Evolutionary conservation across 2,329 filamentous ascomycete species (phyloP).

Genomic region (Xylaria sp.): DNA sequence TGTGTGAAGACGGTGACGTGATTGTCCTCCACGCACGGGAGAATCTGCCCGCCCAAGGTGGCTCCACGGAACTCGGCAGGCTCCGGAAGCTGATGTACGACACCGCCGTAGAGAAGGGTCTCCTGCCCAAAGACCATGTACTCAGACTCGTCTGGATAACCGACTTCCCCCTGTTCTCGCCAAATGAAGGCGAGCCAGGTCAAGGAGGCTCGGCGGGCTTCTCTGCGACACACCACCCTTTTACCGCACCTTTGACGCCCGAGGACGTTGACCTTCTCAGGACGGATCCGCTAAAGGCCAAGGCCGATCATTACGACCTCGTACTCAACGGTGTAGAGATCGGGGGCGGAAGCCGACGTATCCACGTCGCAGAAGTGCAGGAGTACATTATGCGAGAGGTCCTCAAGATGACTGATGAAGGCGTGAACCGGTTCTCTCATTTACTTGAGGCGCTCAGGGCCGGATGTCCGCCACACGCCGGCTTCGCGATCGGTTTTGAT

Average conservation of each 20-base stretch:
- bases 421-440: constrained; percentile 85
- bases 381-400: constrained; percentile 86
- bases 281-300: constrained; percentile 75
- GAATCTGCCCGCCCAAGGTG: constrained; percentile 70
- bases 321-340: constrained; percentile 96
- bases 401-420: constrained; percentile 77
- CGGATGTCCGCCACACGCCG: constrained; percentile 94
- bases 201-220: constrained; percentile 86
- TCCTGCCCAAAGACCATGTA: constrained; percentile 60
- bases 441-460: constrained; percentile 82
- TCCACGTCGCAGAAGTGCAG: constrained; percentile 85
- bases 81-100: constrained; percentile 77
- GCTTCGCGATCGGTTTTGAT: constrained; percentile 93
- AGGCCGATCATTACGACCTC: constrained; percentile 93
- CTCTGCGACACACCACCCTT: constrained; percentile 92
- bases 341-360: constrained; percentile 91
- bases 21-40: constrained; percentile 83
- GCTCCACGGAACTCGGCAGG: constrained; percentile 77
- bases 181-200: constrained; percentile 71
- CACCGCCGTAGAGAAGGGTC: constrained; percentile 70
- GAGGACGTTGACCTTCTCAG: constrained; percentile 80
- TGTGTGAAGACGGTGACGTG: constrained; percentile 77
- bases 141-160: constrained; percentile 86
- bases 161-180: constrained; percentile 93
- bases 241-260: constrained; percentile 83